phyloP scores from a whole-genome alignment of 768 basidiomycete genomes.

The Naganishia randhawae region DNA sequence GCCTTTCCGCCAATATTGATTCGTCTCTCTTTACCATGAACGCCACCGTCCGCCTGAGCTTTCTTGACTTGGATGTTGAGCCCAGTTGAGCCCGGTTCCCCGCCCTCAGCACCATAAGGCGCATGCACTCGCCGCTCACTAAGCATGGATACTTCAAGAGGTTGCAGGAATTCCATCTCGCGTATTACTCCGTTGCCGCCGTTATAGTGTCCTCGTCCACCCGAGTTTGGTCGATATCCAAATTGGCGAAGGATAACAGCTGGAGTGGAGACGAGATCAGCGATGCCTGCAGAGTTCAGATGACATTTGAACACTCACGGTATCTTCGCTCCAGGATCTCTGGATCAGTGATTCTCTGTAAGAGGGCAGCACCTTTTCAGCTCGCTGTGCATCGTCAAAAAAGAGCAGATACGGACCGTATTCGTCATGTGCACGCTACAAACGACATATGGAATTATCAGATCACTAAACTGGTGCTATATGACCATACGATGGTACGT shows the following conservation, averaged over 20 bases:
- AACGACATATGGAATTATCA: neutral
- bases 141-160: conserved; percentile 80
- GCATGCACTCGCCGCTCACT: conserved; percentile 82
- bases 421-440: conserved; percentile 69
- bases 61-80: conserved; percentile 73
- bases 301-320: conserved; percentile 48
- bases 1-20: conserved; percentile 90
- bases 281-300: neutral
- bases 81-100: conserved; percentile 66
- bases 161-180: conserved; percentile 40
- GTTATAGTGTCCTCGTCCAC: conserved; percentile 32
- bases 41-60: conserved; percentile 33
- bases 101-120: conserved; percentile 82
- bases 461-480: neutral
- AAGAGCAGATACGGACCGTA: conserved; percentile 52
- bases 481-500: neutral
- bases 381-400: neutral
- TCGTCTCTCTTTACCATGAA: conserved; percentile 48
- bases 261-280: conserved; percentile 2
- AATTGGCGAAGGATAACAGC: conserved; percentile 81
- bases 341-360: conserved; percentile 59
- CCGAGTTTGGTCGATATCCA: conserved; percentile 36
- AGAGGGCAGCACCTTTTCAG: neutral
- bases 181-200: conserved; percentile 42
- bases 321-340: conserved; percentile 91